These are phyloP conservation scores for Glycyrrhiza uralensis DNA, from an alignment of 306 rosid species.

Conservation along the genomic window DNA sequence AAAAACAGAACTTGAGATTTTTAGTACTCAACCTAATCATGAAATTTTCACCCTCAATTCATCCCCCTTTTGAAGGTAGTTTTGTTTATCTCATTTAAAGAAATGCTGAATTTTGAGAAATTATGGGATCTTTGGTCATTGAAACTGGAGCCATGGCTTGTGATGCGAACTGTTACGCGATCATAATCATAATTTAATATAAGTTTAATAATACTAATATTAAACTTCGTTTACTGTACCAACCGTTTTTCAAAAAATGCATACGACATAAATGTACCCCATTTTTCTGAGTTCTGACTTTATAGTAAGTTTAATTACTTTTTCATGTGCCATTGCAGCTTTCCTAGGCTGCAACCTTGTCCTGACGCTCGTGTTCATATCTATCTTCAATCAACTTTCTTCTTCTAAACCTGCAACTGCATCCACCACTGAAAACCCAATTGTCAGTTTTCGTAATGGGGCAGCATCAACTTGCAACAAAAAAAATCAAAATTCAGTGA, in stretches of 20 bases:
- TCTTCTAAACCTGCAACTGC: slow-evolving; percentile 49
- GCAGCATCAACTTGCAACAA: not conserved
- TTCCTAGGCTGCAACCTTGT: slow-evolving; percentile 42
- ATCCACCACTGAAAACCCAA: slow-evolving; percentile 16
- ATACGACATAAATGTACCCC: not conserved
- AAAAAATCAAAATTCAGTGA: slow-evolving; percentile 23
- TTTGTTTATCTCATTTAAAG: slow-evolving; percentile 18
- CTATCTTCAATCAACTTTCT: not conserved
- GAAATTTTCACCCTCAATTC: not conserved
- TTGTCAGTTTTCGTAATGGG: not conserved
- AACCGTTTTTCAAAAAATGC: slow-evolving; percentile 52
- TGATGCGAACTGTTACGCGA: slow-evolving; percentile 26
- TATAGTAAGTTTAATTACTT: slow-evolving; percentile 41
- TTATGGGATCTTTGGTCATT: slow-evolving; percentile 31
- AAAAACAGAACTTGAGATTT: slow-evolving; percentile 3
- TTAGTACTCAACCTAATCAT: not conserved
- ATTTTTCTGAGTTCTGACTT: slow-evolving; percentile 13
- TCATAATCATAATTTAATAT: slow-evolving; percentile 22
- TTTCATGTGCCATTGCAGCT: slow-evolving; percentile 47
- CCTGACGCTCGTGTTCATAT: slow-evolving; percentile 56
- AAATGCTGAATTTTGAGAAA: slow-evolving; percentile 6
- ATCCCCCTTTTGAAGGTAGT: not conserved
- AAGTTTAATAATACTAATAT: slow-evolving; percentile 11
- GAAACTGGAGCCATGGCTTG: slow-evolving; percentile 33
- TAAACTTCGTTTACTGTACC: slow-evolving; percentile 33